Conservation (phyloP, 1,139 yeast species). For the Schizosaccharomyces versatilis region DNA sequence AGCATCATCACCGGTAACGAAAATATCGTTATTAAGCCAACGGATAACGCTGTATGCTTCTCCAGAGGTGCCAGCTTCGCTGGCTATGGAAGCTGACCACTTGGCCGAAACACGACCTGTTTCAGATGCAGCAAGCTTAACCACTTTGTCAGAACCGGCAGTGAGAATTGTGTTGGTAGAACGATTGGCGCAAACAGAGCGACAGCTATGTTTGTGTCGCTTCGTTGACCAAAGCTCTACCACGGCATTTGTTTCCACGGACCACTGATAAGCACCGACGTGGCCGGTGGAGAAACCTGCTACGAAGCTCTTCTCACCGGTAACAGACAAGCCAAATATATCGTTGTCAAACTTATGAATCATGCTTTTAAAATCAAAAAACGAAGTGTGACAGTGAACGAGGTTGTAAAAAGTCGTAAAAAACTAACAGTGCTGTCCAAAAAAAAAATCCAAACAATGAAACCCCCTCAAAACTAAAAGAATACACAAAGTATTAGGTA, state of each 20-base stretch:
- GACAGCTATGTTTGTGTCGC: constrained; percentile 8
- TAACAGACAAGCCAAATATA: not conserved
- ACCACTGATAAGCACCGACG: not conserved
- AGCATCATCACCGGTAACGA: constrained; percentile 11
- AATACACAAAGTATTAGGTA: too few species aligned
- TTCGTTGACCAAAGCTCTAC: constrained; percentile 7
- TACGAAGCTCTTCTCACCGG: not conserved
- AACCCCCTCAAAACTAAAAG: too few species aligned
- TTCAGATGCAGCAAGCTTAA: constrained; percentile 8
- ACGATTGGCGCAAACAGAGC: constrained; percentile 5
- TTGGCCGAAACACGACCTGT: constrained; percentile 9
- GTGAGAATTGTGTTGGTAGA: constrained; percentile 6
- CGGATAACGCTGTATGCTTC: not conserved
- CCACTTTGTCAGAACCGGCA: constrained; percentile 10
- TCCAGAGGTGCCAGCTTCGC: not conserved
- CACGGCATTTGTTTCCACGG: not conserved
- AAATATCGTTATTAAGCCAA: constrained; percentile 6
- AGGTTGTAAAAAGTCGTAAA: too few species aligned
- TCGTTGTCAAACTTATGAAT: not conserved
- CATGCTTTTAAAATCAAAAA: not conserved
- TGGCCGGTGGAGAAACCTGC: not conserved
- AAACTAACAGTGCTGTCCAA: too few species aligned
- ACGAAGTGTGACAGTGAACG: too few species aligned
- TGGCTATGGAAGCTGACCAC: constrained; percentile 1
- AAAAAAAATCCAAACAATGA: too few species aligned